Conservation (phyloP, 257 asterid genomes). For the Plantago major region DNA sequence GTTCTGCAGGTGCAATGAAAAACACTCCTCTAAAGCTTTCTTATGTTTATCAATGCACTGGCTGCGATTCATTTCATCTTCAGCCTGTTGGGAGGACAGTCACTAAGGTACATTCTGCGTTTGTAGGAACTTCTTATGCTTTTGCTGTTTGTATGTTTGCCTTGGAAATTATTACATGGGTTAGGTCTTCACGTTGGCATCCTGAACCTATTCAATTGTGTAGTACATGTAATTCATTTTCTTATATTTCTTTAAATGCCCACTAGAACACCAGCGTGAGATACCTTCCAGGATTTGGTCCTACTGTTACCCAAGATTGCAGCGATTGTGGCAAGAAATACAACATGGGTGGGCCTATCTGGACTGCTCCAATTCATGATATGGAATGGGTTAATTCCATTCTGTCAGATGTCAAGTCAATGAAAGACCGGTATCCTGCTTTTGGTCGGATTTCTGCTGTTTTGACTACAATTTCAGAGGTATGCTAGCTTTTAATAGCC, state of each 20-base stretch:
- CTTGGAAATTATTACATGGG: no score
- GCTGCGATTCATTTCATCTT: constrained; percentile 97
- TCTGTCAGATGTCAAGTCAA: constrained; percentile 61
- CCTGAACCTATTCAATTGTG: not conserved
- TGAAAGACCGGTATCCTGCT: constrained; percentile 78
- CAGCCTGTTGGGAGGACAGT: constrained; percentile 86
- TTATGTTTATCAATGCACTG: constrained; percentile 86
- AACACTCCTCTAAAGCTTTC: constrained; percentile 92
- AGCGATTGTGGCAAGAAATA: constrained; percentile 89
- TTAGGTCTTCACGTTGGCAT: not conserved
- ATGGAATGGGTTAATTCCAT: constrained; percentile 86
- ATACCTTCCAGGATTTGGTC: constrained; percentile 94
- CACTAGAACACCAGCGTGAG: constrained; percentile 68
- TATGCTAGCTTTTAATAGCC: constrained; percentile 22
- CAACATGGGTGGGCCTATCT: constrained; percentile 98
- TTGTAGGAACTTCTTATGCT: not conserved
- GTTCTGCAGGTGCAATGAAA: constrained; percentile 95
- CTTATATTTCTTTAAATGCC: not conserved
- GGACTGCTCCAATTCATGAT: constrained; percentile 98
- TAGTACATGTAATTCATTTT: not conserved
- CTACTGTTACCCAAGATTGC: constrained; percentile 80
- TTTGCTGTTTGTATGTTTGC: not conserved
- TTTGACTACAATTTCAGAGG: constrained; percentile 93
- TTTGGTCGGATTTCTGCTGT: constrained; percentile 73
- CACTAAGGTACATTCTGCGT: constrained; percentile 49